Percentiles rank a stretch among this genome's conserved stretches.
Evolutionary conservation across 176 grass and related monocot genomes (phyloP).

Genomic region (Chloris gayana): DNA sequence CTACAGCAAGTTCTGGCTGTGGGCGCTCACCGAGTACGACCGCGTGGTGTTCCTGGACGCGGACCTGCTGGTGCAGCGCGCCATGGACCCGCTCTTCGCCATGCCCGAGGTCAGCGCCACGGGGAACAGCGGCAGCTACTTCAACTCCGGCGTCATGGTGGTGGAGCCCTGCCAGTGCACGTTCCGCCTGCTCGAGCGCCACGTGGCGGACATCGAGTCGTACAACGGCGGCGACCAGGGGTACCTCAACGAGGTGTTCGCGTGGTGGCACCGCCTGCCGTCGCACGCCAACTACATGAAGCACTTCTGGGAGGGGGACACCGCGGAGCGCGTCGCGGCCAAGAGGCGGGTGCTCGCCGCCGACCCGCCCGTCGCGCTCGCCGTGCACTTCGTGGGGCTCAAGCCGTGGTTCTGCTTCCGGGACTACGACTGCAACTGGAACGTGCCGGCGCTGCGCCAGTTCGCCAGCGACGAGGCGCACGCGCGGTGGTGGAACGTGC

Average conservation of each 20-base stretch:
- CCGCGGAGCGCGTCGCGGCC: slow-evolving; percentile 24
- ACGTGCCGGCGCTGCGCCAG: slow-evolving; percentile 44
- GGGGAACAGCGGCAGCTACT: slow-evolving; percentile 47
- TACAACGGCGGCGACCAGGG: slow-evolving; percentile 74
- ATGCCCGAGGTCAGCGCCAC: slow-evolving; percentile 53
- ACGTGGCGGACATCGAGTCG: slow-evolving; percentile 49
- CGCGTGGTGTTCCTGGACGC: slow-evolving; percentile 59
- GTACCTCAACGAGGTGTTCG: slow-evolving; percentile 65
- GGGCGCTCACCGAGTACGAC: slow-evolving; percentile 51
- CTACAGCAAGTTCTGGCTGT: slow-evolving; percentile 72
- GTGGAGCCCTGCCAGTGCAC: slow-evolving; percentile 65
- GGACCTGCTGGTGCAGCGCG: slow-evolving; percentile 53
- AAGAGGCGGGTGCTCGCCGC: slow-evolving; percentile 38
- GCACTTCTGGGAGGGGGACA: slow-evolving; percentile 59
- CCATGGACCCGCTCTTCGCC: slow-evolving; percentile 39
- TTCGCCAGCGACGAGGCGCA: slow-evolving; percentile 71
- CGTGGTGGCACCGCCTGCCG: slow-evolving; percentile 68
- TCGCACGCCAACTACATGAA: slow-evolving; percentile 63
- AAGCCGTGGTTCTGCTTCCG: slow-evolving; percentile 71
- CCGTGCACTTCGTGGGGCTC: slow-evolving; percentile 61
- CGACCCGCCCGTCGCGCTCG: slow-evolving; percentile 52
- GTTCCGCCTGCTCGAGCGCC: slow-evolving; percentile 44
- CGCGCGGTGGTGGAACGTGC: slow-evolving; percentile 54
- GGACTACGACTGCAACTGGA: slow-evolving; percentile 80
- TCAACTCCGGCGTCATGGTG: slow-evolving; percentile 68